Percentiles rank a stretch among this genome's conserved stretches.
Conservation (phyloP, 805 yeast species). For the Pichia paraexigua region DNA sequence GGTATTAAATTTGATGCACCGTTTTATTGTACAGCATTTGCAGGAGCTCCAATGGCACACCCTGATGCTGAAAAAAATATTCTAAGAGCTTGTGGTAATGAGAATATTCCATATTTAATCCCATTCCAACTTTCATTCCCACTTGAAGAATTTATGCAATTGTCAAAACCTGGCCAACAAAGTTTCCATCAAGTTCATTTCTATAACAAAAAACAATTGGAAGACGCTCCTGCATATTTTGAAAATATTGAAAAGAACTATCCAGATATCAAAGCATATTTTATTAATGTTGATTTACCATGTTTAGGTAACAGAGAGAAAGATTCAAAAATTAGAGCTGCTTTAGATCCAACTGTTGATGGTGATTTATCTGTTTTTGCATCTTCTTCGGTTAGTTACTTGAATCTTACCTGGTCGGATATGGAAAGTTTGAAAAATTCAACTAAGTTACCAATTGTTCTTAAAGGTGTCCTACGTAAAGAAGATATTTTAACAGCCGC, state of each 20-base stretch:
- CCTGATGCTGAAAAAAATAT: conserved; percentile 81
- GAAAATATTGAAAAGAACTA: conserved; percentile 14
- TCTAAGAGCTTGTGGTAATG: conserved; percentile 62
- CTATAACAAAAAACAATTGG: conserved; percentile 51
- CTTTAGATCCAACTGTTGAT: conserved; percentile 34
- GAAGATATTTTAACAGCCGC: conserved; percentile 57
- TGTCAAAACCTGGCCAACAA: conserved; percentile 50
- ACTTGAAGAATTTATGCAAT: conserved; percentile 66
- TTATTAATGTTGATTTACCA: conserved; percentile 85
- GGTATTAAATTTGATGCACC: conserved; percentile 64
- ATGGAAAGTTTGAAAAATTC: conserved; percentile 41
- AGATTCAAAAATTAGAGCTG: conserved; percentile 64
- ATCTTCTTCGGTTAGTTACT: conserved; percentile 8
- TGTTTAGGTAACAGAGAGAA: conserved; percentile 80
- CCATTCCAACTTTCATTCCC: conserved; percentile 83
- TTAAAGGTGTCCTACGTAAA: conserved; percentile 57
- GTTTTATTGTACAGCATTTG: conserved; percentile 84
- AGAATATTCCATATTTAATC: conserved; percentile 72
- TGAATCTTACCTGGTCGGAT: conserved; percentile 49
- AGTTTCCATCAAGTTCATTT: conserved; percentile 86
- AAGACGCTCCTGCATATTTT: conserved; percentile 32
- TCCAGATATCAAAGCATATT: conserved; percentile 59
- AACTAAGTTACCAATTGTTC: conserved; percentile 44
- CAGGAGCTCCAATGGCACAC: conserved; percentile 80
- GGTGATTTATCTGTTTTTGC: conserved; percentile 12